These are phyloP conservation scores for Piromyces sp. DNA, from an alignment of 192 early-diverging fungal species.

Conservation along the genomic window DNA sequence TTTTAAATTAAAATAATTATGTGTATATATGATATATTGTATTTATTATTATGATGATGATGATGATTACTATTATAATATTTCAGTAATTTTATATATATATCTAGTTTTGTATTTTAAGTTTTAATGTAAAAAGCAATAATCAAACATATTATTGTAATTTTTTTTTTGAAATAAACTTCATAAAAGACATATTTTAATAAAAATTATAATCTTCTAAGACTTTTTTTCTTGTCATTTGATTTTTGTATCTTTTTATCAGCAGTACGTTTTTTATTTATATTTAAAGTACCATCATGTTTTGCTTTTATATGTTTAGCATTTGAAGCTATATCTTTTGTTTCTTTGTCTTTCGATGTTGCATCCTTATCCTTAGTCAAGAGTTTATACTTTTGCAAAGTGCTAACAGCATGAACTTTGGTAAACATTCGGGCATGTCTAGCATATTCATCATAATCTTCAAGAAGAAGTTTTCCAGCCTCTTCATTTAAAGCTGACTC, in stretches of 20 bases:
- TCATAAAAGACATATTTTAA: too few species aligned
- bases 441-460: conserved; percentile 70
- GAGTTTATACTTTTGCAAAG: neutral
- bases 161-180: too few species aligned
- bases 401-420: conserved; percentile 47
- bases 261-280: conserved; percentile 12
- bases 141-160: too few species aligned
- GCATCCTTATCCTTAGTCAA: neutral
- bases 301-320: neutral
- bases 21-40: too few species aligned
- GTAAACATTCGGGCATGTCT: conserved; percentile 64
- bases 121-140: too few species aligned
- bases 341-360: neutral
- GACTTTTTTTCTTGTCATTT: conserved; percentile 16
- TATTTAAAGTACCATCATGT: conserved; percentile 1
- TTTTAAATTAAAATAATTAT: too few species aligned
- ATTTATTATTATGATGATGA: too few species aligned
- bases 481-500: conserved; percentile 94
- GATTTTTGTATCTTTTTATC: conserved; percentile 7
- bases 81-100: too few species aligned
- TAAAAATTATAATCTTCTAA: conserved; percentile 9
- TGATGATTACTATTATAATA: too few species aligned
- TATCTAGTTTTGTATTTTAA: too few species aligned
- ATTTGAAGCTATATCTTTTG: conserved; percentile 1
- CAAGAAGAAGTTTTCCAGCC: conserved; percentile 74